Percentiles rank a stretch among this genome's conserved stretches.
Conservation (phyloP, 345 rosid species). For the Linum tenue region DNA sequence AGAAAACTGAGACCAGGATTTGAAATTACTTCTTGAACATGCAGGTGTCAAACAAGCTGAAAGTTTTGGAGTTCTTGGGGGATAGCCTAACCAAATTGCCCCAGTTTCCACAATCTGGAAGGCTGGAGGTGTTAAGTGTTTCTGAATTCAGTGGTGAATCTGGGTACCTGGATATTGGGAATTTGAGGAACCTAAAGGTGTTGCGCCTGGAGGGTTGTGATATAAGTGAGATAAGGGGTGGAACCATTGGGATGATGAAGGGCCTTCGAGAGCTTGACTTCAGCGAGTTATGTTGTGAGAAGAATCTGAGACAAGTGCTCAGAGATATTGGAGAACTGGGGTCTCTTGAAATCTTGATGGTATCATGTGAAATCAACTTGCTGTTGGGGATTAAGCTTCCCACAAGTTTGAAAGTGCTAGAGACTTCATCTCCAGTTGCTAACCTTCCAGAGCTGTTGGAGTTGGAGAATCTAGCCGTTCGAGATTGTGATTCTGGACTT, state of each 20-base stretch:
- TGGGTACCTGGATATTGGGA: slow-evolving; percentile 31
- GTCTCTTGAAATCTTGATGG: background rate
- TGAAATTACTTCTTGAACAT: too few species aligned
- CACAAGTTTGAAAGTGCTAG: background rate
- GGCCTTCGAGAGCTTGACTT: background rate
- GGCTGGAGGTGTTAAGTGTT: slow-evolving; percentile 43
- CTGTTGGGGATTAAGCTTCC: background rate
- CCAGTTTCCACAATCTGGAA: slow-evolving; percentile 7
- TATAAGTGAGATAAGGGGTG: background rate
- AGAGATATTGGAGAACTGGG: background rate
- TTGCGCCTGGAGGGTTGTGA: slow-evolving; percentile 31
- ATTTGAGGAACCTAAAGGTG: slow-evolving; percentile 43
- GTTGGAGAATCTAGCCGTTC: background rate
- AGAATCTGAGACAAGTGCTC: background rate
- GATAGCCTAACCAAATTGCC: background rate
- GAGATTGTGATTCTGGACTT: background rate
- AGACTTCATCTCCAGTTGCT: background rate
- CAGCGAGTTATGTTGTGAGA: background rate
- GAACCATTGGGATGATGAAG: background rate
- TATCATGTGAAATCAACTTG: too few species aligned
- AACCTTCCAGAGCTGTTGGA: background rate
- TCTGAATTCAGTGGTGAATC: slow-evolving; percentile 70
- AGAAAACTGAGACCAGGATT: too few species aligned
- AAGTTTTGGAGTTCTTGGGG: background rate
- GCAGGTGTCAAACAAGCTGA: background rate